Conservation (phyloP, 2,329 filamentous ascomycete genomes). For the Uncinocarpus reesii region DNA sequence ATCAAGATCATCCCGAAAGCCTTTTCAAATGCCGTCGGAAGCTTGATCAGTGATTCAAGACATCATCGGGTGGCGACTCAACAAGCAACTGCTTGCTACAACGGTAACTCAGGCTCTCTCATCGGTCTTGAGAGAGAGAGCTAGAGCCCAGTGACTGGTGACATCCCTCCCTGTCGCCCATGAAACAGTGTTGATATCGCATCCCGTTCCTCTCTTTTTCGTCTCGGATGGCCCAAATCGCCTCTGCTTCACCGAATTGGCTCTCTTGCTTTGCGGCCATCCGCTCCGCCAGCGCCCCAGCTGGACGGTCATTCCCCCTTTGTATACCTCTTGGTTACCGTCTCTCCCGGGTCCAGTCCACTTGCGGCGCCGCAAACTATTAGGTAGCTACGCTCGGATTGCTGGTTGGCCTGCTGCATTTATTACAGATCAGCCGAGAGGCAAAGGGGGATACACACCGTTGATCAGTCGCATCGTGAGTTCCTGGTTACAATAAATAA, state of each 20-base stretch:
- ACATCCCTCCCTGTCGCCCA: no score
- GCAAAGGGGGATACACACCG: neutral
- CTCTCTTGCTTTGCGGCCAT: neutral
- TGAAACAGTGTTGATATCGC: no score
- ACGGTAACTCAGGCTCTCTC: no score
- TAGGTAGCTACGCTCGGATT: neutral
- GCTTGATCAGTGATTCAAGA: neutral
- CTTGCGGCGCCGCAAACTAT: neutral
- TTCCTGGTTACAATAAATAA: constrained; percentile 3
- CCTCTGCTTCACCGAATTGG: neutral
- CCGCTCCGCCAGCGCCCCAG: neutral
- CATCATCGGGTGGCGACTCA: constrained; percentile 1
- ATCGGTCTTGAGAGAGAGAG: no score
- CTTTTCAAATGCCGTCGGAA: constrained; percentile 6
- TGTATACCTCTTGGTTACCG: neutral
- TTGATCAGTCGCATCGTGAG: constrained; percentile 7
- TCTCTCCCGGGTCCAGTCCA: neutral
- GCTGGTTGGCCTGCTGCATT: constrained; percentile 3
- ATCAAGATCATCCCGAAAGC: neutral
- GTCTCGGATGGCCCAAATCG: neutral
- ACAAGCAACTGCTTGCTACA: no score
- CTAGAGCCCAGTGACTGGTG: no score
- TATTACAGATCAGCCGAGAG: constrained; percentile 1
- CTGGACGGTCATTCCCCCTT: neutral
- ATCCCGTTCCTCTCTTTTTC: neutral